Evolutionary conservation across 148 eudicot species (phyloP).

Genomic region (Rhododendron simsii): DNA sequence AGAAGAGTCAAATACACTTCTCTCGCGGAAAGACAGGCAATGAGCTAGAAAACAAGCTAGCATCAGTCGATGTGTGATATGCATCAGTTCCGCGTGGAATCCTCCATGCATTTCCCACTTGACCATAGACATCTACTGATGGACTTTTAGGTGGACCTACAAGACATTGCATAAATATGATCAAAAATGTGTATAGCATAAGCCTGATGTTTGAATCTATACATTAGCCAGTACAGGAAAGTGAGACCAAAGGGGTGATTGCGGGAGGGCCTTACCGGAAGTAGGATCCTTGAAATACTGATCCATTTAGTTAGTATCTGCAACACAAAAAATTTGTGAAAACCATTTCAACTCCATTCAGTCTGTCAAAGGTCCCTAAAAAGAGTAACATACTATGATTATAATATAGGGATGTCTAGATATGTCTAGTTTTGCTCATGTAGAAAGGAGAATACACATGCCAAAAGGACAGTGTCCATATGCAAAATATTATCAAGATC

Average conservation of each 20-base stretch:
- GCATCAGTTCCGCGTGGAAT: conserved; percentile 24
- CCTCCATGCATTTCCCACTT: conserved; percentile 36
- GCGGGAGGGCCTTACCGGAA: conserved; percentile 18
- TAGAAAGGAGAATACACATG: background rate
- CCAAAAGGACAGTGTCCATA: background rate
- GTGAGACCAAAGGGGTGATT: background rate
- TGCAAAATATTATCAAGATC: background rate
- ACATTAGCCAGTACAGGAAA: background rate
- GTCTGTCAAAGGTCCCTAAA: background rate
- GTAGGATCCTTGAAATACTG: conserved; percentile 21
- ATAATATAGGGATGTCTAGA: background rate
- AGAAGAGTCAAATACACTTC: conserved; percentile 30
- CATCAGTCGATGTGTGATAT: conserved; percentile 38
- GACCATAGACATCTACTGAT: conserved; percentile 11
- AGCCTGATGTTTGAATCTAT: background rate
- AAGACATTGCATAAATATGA: conserved; percentile 7
- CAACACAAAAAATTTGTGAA: conserved; percentile 3
- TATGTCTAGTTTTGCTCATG: background rate
- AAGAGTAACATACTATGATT: background rate
- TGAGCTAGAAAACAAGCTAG: conserved; percentile 52
- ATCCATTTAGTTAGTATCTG: conserved; percentile 39
- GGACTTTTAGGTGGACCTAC: conserved; percentile 22
- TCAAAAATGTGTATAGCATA: background rate
- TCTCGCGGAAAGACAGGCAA: conserved; percentile 43
- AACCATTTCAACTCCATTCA: background rate